A percentile compares a stretch with the other conserved stretches of the same genome.
These are phyloP conservation scores for Sugiyamaella castrensis DNA, from an alignment of 1,139 yeast genomes.

Conservation along the genomic window DNA sequence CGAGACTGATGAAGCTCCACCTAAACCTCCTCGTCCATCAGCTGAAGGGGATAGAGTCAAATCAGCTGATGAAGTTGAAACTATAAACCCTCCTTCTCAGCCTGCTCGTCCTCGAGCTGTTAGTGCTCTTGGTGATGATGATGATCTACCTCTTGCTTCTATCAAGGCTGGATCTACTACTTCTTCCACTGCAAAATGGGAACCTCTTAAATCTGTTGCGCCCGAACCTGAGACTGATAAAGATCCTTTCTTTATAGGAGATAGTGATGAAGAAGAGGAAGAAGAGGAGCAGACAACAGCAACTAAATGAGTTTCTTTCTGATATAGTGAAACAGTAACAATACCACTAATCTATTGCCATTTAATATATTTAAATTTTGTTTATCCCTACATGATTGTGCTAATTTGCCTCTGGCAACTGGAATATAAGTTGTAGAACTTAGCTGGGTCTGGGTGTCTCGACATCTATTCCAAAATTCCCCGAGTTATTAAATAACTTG, in stretches of 20 bases:
- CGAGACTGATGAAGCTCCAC: slow-evolving; percentile 37
- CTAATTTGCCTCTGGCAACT: slow-evolving; percentile 8
- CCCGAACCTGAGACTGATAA: slow-evolving; percentile 54
- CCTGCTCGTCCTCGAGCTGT: slow-evolving; percentile 22
- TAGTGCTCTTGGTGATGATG: slow-evolving; percentile 33
- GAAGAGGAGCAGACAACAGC: slow-evolving; percentile 6
- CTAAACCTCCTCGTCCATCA: slow-evolving; percentile 25
- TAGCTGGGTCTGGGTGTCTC: neutral
- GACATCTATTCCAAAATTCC: too few species aligned
- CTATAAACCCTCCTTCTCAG: slow-evolving; percentile 8
- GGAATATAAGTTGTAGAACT: slow-evolving; percentile 1
- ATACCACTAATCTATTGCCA: too few species aligned
- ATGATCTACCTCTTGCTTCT: slow-evolving; percentile 4
- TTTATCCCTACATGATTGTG: neutral
- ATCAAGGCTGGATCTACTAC: slow-evolving; percentile 6
- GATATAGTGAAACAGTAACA: too few species aligned
- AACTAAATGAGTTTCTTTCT: neutral
- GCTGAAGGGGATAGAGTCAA: neutral
- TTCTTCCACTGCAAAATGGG: slow-evolving; percentile 49
- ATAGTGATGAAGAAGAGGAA: slow-evolving; percentile 66
- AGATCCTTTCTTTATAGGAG: slow-evolving; percentile 75
- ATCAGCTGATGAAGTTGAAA: slow-evolving; percentile 19
- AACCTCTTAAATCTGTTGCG: slow-evolving; percentile 54
- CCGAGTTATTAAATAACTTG: too few species aligned
- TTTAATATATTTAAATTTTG: too few species aligned